phyloP scores from a whole-genome alignment of 805 yeast species.

The Saccharomycopsis sp. region DNA sequence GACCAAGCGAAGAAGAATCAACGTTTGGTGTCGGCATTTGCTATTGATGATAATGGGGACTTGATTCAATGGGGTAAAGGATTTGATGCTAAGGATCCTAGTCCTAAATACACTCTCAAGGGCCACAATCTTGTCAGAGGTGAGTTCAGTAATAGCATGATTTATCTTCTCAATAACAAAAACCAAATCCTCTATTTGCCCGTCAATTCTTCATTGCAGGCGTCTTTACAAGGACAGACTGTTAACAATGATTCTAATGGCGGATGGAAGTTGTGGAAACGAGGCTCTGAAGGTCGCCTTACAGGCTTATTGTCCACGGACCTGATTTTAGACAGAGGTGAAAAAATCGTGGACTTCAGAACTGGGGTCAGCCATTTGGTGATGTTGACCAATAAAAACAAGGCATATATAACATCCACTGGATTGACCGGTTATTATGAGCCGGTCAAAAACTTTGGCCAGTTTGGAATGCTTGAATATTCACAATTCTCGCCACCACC shows the following conservation, averaged over 20 bases:
- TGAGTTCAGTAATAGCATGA: conserved; percentile 45
- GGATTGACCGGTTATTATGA: conserved; percentile 32
- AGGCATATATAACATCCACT: conserved; percentile 58
- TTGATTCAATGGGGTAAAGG: conserved; percentile 66
- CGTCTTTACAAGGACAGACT: conserved; percentile 28
- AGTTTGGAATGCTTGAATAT: conserved; percentile 71
- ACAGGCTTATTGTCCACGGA: conserved; percentile 13
- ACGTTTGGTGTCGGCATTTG: conserved; percentile 36
- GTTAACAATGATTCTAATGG: conserved; percentile 5
- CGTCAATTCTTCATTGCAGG: conserved; percentile 26
- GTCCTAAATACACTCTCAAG: conserved; percentile 35
- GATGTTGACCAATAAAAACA: conserved; percentile 51
- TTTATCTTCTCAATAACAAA: conserved; percentile 40
- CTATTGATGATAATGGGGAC: conserved; percentile 64
- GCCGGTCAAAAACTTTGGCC: conserved; percentile 56
- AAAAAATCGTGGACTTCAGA: conserved; percentile 45
- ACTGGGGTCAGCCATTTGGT: conserved; percentile 67
- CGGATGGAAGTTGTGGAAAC: background rate
- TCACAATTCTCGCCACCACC: conserved; percentile 57
- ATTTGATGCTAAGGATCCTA: conserved; percentile 26
- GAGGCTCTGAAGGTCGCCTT: conserved; percentile 4
- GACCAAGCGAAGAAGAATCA: background rate
- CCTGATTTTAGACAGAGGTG: conserved; percentile 32
- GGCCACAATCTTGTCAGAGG: conserved; percentile 41
- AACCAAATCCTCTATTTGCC: conserved; percentile 34